Evolutionary conservation across 495 filamentous ascomycete species (phyloP).

Genomic region (Podospora conica): DNA sequence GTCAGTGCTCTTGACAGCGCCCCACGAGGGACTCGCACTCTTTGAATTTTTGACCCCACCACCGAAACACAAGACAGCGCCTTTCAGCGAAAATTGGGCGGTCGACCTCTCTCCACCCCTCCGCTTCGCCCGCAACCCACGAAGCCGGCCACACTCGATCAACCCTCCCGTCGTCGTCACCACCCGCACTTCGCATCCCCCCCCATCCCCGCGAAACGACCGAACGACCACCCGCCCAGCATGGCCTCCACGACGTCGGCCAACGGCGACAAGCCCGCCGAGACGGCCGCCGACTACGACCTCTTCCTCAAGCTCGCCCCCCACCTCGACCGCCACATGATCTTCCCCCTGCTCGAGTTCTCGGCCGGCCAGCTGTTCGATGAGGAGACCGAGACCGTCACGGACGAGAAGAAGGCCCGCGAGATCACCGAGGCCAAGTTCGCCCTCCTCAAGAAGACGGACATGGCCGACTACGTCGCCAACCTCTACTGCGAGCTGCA

Average conservation of each 20-base stretch:
- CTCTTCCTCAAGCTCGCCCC: conserved; percentile 81
- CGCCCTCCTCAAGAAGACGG: conserved; percentile 85
- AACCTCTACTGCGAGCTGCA: conserved; percentile 82
- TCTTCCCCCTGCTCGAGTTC: conserved; percentile 92
- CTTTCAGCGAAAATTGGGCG: conserved; percentile 27
- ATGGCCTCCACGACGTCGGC: conserved; percentile 35
- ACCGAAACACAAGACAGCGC: conserved; percentile 25
- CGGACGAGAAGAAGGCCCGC: conserved; percentile 50
- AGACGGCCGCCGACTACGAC: conserved; percentile 53
- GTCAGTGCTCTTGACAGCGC: not conserved
- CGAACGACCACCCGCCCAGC: not conserved
- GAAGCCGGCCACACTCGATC: conserved; percentile 1
- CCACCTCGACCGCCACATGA: conserved; percentile 90
- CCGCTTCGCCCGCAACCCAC: conserved; percentile 1
- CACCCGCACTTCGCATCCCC: not conserved
- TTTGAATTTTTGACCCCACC: conserved; percentile 36
- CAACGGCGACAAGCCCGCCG: conserved; percentile 48
- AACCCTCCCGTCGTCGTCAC: not conserved
- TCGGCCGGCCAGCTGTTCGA: conserved; percentile 46
- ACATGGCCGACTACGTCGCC: conserved; percentile 97
- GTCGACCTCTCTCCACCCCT: conserved; percentile 11
- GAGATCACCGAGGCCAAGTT: conserved; percentile 80
- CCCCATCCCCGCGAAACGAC: not conserved
- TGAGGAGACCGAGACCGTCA: conserved; percentile 48
- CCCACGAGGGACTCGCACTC: conserved; percentile 18